Conservation (phyloP, 176 grass and related monocot genomes). For the Zea luxurians region DNA sequence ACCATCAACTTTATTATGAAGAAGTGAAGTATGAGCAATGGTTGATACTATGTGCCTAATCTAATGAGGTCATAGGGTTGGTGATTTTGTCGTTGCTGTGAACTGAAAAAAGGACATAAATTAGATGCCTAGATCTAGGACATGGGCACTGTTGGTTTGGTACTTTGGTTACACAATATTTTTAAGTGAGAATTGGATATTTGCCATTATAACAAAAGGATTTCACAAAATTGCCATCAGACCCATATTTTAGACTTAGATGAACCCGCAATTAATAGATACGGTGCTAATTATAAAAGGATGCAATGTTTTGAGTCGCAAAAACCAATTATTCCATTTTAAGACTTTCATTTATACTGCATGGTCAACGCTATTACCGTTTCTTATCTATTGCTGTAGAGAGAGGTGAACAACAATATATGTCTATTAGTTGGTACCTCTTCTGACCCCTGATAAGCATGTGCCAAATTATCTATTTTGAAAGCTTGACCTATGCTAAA, state of each 20-base stretch:
- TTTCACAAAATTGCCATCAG: too few relatives aligned
- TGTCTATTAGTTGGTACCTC: constrained; percentile 4
- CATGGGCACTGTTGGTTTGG: neutral
- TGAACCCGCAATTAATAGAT: too few relatives aligned
- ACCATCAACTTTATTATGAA: neutral
- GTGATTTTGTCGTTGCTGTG: neutral
- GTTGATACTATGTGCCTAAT: neutral
- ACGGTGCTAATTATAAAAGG: too few relatives aligned
- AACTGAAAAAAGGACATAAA: neutral
- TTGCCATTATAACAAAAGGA: too few relatives aligned
- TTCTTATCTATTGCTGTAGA: constrained; percentile 31
- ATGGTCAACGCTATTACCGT: constrained; percentile 1
- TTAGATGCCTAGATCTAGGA: neutral
- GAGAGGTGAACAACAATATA: constrained; percentile 30
- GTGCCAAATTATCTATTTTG: constrained; percentile 22
- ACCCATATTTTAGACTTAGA: too few relatives aligned
- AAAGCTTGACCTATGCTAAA: constrained; percentile 8
- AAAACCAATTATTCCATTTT: neutral
- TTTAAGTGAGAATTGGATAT: neutral
- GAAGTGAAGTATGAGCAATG: neutral
- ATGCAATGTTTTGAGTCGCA: too few relatives aligned
- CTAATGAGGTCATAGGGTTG: neutral
- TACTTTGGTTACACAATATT: neutral
- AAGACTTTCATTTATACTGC: constrained; percentile 29
- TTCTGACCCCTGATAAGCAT: constrained; percentile 13